Base-by-base conservation (phyloP, 768 basidiomycete species). In the Boletus rex-veris region DNA sequence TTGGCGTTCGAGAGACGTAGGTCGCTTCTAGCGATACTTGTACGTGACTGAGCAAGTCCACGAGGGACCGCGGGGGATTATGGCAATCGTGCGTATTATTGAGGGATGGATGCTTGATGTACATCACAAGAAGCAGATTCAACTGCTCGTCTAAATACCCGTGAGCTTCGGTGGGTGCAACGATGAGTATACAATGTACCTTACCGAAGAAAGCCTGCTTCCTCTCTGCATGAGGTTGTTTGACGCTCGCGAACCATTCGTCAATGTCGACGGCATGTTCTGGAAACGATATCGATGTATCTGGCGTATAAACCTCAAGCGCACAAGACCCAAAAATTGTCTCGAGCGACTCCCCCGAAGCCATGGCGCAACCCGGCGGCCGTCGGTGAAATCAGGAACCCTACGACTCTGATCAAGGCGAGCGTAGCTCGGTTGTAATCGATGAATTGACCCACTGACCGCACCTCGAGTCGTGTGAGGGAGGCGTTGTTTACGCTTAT, bases 11-110 rank as follows among this genome's bases (percentile, higher is more conserved):
- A 2, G 87, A 80, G 45, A 90, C 88, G 64, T 92, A 95, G 3
- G 83, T 84, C 2, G 90, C 89, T 52, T 92, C 91, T 43, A 92
- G 77, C 7, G 90, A 83, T 15, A 92, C 75, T 71, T 94, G 87
- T 7, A 88, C 70, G 67, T 86, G 86, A 3, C 82, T 71, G 39
- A 92, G 74, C 62, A 89, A 83, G 7, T 80, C 70, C 7, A 88
- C 73, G 28, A 91, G 71, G 21, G 61, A 36, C 4, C 64, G 43
- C 2, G 77, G 74, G 12, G 73, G 72, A 18, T 58, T 50, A n/a
- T 52, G 44, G 18, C 41, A 52, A 41, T 64, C 58, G 7, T 60
- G 57, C 28, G 57, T 18, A 40, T 66, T 56, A 41, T 72, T 68
- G n/a, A 78, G 77, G 5, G 60, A 69, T 43, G 52, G 63, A 61